phyloP scores from a whole-genome alignment of 257 asterid genomes.

The Penstemon barbatus region DNA sequence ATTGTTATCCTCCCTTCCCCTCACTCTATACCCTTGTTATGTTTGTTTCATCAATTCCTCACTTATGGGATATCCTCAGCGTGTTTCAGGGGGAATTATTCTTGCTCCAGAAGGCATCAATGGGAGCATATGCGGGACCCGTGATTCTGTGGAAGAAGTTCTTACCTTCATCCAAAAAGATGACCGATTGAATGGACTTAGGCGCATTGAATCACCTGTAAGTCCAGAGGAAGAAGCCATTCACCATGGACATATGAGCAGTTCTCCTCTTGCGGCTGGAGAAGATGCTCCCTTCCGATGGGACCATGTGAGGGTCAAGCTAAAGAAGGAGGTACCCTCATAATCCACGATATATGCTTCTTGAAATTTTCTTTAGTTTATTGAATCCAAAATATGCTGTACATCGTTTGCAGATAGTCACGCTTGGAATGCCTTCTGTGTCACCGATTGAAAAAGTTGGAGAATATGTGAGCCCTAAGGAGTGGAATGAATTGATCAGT shows the following conservation, averaged over 20 bases:
- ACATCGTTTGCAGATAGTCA: slow-evolving; percentile 64
- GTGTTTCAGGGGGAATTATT: slow-evolving; percentile 97
- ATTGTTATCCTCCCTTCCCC: background rate
- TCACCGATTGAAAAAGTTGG: slow-evolving; percentile 94
- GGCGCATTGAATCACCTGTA: slow-evolving; percentile 87
- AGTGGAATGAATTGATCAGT: slow-evolving; percentile 81
- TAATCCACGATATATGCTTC: background rate
- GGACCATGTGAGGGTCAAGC: slow-evolving; percentile 98
- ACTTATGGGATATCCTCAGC: slow-evolving; percentile 84
- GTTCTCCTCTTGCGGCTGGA: slow-evolving; percentile 97
- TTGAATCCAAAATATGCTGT: slow-evolving; percentile 10
- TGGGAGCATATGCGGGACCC: slow-evolving; percentile 88
- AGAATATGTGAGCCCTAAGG: slow-evolving; percentile 70
- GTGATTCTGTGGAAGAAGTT: slow-evolving; percentile 68
- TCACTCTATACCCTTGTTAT: background rate
- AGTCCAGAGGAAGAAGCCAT: slow-evolving; percentile 97
- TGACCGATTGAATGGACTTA: slow-evolving; percentile 69
- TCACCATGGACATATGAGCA: slow-evolving; percentile 82
- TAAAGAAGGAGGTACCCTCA: slow-evolving; percentile 83
- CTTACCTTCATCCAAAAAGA: slow-evolving; percentile 72
- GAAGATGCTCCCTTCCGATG: slow-evolving; percentile 98
- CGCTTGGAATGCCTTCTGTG: slow-evolving; percentile 93
- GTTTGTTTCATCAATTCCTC: slow-evolving; percentile 37
- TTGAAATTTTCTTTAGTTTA: background rate
- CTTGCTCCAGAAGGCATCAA: slow-evolving; percentile 99